Base-by-base conservation (phyloP, 2,329 filamentous ascomycete genomes). In the Didymella exigua region DNA sequence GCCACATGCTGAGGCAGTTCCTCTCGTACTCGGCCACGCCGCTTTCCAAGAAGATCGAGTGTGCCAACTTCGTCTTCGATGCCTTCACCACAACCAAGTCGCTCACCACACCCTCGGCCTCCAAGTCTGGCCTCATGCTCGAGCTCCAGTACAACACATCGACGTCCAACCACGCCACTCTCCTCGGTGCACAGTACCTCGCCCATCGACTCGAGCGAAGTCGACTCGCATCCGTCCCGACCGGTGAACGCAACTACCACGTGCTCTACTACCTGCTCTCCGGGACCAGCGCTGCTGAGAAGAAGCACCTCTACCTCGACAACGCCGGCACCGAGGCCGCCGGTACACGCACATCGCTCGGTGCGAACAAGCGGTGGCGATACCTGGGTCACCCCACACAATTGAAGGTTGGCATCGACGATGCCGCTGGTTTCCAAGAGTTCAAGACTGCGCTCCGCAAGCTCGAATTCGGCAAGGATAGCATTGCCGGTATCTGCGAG, bases 401-500 rank as follows among this genome's bases (percentile, higher is more conserved):
- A 76, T 83, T 99, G 61, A 98, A 96, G 75, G 91, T 98, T 24
- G 95, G 95, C 54, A 93, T 99, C 73, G 97, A 99, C 69, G 95
- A 99, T 70, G 83, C 89, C 1, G 93, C 97, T 69, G 95, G 93
- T 4, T 99, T 99, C 76, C 91, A 96, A 71, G 88, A 98, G 48
- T 98, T 99, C 83, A 98, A 98, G 80, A 96, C 91, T 1, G 95
- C 95, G 1, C 79, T 99, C 43, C 86, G 93, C 61, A 97, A 96
- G 75, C 84, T 99, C 13, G 95, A 98, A 76, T 98, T 99, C 61
- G 90, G 93, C 4, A 86, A 93, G 49, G 88, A 89, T 56, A 95
- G 97, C 68, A 96, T 99, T 70, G 95, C 95, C 33, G 93, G 97
- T 73, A 93, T 99, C 51, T 99, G 95, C 75, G 95, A 99, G 78